Percentiles rank a stretch among this genome's conserved stretches.
Evolutionary conservation across 1,139 yeast species (phyloP).

Genomic region (Diutina mesorugosa): DNA sequence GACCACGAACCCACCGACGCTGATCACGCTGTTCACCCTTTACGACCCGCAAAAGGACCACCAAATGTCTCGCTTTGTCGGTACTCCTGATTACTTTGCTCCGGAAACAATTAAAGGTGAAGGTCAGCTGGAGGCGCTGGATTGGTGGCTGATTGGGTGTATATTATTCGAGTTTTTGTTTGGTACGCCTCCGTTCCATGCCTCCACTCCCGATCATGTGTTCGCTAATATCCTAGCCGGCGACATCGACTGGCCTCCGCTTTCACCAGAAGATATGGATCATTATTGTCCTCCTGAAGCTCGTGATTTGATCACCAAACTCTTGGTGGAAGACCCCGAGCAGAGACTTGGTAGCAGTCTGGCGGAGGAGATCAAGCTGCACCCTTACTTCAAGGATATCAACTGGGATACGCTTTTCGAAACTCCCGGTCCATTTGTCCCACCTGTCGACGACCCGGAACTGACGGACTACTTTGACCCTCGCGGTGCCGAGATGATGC

Average conservation of each 20-base stretch:
- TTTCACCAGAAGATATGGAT: conserved; percentile 34
- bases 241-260: conserved; percentile 73
- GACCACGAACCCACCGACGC: conserved; percentile 4
- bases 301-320: conserved; percentile 52
- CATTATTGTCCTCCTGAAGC: conserved; percentile 55
- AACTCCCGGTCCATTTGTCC: conserved; percentile 73
- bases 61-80: conserved; percentile 55
- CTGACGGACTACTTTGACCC: conserved; percentile 84
- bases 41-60: conserved; percentile 51
- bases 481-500: conserved; percentile 70
- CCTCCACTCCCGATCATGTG: conserved; percentile 64
- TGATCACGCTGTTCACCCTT: conserved; percentile 36
- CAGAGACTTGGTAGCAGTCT: conserved; percentile 66
- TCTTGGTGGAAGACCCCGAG: conserved; percentile 52
- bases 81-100: conserved; percentile 95
- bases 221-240: conserved; percentile 70
- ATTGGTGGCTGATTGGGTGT: conserved; percentile 99
- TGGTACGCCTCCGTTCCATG: conserved; percentile 95
- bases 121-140: conserved; percentile 78
- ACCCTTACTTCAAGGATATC: conserved; percentile 62
- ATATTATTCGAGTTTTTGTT: conserved; percentile 83
- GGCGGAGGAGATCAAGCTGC: conserved; percentile 63
- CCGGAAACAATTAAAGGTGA: conserved; percentile 89
- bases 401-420: conserved; percentile 63
- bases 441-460: conserved; percentile 68